A percentile compares a stretch with the other conserved stretches of the same genome.
phyloP scores from a whole-genome alignment of 1,284 basidiomycete genomes.

The Boletellus deceptivus region DNA sequence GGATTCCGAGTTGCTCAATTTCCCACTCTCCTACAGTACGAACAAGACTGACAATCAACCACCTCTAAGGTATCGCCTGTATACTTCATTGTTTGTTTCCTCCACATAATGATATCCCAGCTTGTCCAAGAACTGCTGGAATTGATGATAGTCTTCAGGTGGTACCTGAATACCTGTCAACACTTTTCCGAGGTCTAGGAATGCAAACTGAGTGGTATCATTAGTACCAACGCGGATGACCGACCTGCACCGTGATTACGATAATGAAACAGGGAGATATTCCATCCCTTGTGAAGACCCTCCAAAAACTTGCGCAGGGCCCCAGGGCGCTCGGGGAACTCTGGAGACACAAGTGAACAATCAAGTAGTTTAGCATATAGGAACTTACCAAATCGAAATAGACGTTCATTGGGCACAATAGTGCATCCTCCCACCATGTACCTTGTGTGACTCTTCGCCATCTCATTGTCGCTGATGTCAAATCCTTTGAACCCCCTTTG shows the following conservation, averaged over 20 bases:
- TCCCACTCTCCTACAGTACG: slow-evolving; percentile 9
- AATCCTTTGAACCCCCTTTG: slow-evolving; percentile 74
- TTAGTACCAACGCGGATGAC: slow-evolving; percentile 22
- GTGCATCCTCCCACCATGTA: slow-evolving; percentile 92
- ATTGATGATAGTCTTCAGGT: slow-evolving; percentile 57
- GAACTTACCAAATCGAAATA: slow-evolving; percentile 88
- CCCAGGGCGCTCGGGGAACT: slow-evolving; percentile 95
- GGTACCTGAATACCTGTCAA: slow-evolving; percentile 94
- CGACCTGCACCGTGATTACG: slow-evolving; percentile 93
- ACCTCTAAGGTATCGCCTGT: slow-evolving; percentile 68
- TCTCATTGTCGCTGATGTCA: slow-evolving; percentile 94
- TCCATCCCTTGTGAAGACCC: slow-evolving; percentile 85
- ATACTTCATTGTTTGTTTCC: slow-evolving; percentile 90
- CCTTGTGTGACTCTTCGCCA: slow-evolving; percentile 92
- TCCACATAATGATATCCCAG: slow-evolving; percentile 89
- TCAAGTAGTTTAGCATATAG: background rate
- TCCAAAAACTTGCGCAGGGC: slow-evolving; percentile 89
- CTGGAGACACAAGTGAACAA: slow-evolving; percentile 40
- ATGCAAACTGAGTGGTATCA: slow-evolving; percentile 9
- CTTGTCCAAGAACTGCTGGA: slow-evolving; percentile 73
- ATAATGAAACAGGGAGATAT: slow-evolving; percentile 97
- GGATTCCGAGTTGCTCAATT: slow-evolving; percentile 4
- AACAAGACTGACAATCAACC: background rate
- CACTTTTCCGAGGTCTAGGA: slow-evolving; percentile 83
- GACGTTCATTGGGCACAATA: slow-evolving; percentile 77